Evolutionary conservation across 306 rosid species (phyloP).

Genomic region (Arachis stenosperma): DNA sequence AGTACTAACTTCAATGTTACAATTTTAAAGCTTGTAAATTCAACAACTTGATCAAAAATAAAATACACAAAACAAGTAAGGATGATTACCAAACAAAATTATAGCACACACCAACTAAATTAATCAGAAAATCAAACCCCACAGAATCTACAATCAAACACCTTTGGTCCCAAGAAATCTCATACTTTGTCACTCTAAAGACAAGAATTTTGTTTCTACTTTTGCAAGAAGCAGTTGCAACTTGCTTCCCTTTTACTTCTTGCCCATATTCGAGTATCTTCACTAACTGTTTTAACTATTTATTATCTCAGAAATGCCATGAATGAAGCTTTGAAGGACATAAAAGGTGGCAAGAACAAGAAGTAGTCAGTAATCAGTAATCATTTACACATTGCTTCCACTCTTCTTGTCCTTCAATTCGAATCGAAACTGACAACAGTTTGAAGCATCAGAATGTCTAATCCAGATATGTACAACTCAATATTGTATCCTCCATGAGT

Average conservation of each 20-base stretch:
- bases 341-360: constrained; percentile 28
- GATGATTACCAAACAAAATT: constrained; percentile 48
- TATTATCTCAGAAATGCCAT: constrained; percentile 35
- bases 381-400: constrained; percentile 44
- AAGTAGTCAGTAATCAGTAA: constrained; percentile 13
- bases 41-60: constrained; percentile 16
- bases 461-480: constrained; percentile 38
- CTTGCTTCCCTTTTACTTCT: constrained; percentile 37
- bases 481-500: constrained; percentile 69
- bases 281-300: constrained; percentile 31
- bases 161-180: constrained; percentile 8
- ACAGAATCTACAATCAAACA: constrained; percentile 46
- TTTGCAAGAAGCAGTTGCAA: constrained; percentile 44
- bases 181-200: constrained; percentile 37
- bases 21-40: constrained; percentile 40
- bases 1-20: background rate
- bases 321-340: constrained; percentile 31
- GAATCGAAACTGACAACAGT: constrained; percentile 21
- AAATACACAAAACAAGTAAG: constrained; percentile 27
- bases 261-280: constrained; percentile 35
- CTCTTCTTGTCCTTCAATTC: constrained; percentile 43
- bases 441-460: background rate
- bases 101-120: constrained; percentile 53
- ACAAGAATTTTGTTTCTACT: constrained; percentile 37
- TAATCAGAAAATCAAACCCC: constrained; percentile 55